Evolutionary conservation across 1,139 yeast species (phyloP).

Genomic region (Saccharomyces pastorianus): DNA sequence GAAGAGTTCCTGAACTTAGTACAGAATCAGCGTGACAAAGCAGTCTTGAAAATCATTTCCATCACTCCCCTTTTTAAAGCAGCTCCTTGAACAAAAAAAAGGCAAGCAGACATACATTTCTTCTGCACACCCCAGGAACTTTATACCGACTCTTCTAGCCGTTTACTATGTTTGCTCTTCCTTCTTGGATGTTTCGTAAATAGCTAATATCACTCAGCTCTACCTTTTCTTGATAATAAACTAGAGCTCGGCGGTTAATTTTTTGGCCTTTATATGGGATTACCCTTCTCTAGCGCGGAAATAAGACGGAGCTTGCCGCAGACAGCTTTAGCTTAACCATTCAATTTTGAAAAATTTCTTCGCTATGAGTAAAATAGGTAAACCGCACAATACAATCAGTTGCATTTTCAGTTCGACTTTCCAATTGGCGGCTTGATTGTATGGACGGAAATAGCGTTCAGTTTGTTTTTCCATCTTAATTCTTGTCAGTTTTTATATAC

Average conservation of each 20-base stretch:
- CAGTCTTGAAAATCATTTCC: too few relatives aligned
- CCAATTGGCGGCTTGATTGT: not conserved
- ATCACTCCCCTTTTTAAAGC: too few relatives aligned
- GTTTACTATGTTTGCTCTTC: not conserved
- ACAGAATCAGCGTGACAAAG: too few relatives aligned
- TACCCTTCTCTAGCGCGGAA: not conserved
- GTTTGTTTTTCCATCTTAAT: not conserved
- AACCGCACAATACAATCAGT: not conserved
- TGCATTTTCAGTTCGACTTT: not conserved
- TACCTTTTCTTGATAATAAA: not conserved
- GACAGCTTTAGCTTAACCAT: not conserved
- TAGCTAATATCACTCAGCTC: not conserved
- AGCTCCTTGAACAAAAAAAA: too few relatives aligned
- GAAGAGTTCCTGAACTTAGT: not conserved
- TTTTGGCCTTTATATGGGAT: not conserved
- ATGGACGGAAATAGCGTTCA: not conserved
- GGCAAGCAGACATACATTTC: too few relatives aligned
- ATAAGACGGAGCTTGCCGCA: not conserved
- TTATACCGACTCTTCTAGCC: too few relatives aligned
- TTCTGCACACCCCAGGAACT: too few relatives aligned
- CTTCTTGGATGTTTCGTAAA: too few relatives aligned
- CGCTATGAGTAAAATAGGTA: not conserved
- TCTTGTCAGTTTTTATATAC: not conserved
- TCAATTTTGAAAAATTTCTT: not conserved
- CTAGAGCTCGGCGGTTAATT: not conserved